Evolutionary conservation across 73 alveolate species (phyloP).

Genomic region (Stentor roeselii): DNA sequence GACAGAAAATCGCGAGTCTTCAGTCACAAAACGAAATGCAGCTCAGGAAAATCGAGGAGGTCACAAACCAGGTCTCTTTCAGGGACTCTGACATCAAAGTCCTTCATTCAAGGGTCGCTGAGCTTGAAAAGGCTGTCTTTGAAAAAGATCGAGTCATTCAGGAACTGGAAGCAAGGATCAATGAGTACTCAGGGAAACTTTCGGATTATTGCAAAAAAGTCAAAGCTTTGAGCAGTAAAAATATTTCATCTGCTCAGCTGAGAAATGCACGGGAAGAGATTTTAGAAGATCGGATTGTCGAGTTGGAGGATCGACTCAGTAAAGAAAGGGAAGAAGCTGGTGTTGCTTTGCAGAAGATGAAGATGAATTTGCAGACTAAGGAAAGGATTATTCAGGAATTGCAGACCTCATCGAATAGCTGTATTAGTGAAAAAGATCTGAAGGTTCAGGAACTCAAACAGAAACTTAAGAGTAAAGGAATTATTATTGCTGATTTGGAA

Average conservation of each 20-base stretch:
- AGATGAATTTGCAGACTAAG: not conserved
- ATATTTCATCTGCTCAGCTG: too few relatives aligned
- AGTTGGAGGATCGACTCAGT: too few relatives aligned
- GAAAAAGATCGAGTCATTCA: not conserved
- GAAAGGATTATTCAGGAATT: too few relatives aligned
- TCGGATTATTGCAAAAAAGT: too few relatives aligned
- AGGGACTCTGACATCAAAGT: not conserved
- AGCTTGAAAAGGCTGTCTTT: not conserved
- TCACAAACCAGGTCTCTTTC: not conserved
- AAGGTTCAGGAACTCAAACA: not conserved
- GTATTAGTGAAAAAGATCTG: not conserved
- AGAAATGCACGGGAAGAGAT: too few relatives aligned
- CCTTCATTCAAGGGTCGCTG: not conserved
- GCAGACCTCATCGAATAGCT: not conserved
- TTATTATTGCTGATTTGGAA: not conserved
- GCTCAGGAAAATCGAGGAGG: not conserved
- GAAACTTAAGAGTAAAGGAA: not conserved
- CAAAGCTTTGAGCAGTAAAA: too few relatives aligned
- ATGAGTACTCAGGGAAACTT: not conserved
- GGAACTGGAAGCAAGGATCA: not conserved
- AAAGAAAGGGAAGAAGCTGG: not conserved
- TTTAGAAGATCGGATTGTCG: too few relatives aligned
- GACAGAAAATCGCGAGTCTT: not conserved
- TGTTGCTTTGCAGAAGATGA: not conserved
- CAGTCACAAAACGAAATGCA: not conserved